These are phyloP conservation scores for Fusarium phyllophilum DNA, from an alignment of 2,329 filamentous ascomycete species.

Conservation along the genomic window DNA sequence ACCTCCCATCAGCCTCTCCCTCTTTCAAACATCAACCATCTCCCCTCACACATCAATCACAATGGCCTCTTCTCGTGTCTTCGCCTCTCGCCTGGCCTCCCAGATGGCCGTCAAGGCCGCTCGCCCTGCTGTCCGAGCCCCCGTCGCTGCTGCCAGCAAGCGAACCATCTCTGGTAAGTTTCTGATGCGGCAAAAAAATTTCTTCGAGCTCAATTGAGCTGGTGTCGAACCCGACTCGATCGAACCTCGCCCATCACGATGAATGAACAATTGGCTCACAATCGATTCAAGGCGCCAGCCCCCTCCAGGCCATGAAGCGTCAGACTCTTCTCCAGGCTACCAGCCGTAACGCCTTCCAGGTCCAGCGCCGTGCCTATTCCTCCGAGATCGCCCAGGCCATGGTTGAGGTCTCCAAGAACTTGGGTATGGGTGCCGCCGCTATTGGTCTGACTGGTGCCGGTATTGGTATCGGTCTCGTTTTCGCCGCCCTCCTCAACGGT, in stretches of 20 bases:
- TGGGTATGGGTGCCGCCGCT: constrained; percentile 88
- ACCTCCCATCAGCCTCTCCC: constrained; percentile 47
- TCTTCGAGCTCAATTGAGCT: constrained; percentile 45
- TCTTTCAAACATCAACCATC: constrained; percentile 46
- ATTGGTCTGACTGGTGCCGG: constrained; percentile 92
- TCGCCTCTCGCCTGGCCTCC: constrained; percentile 80
- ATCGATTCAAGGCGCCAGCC: constrained; percentile 61
- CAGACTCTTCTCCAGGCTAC: constrained; percentile 74
- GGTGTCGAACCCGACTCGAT: constrained; percentile 45
- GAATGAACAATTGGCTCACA: constrained; percentile 49
- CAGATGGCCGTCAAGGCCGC: constrained; percentile 82
- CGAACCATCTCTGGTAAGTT: constrained; percentile 79
- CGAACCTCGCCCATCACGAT: constrained; percentile 40
- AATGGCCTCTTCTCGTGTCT: constrained; percentile 84
- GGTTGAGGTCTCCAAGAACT: constrained; percentile 91
- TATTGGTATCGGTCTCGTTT: constrained; percentile 96
- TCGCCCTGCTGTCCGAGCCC: constrained; percentile 76
- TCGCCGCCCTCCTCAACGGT: constrained; percentile 87
- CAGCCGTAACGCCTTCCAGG: constrained; percentile 71
- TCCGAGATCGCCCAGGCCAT: constrained; percentile 89
- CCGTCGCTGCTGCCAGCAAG: constrained; percentile 73
- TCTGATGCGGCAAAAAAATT: constrained; percentile 47
- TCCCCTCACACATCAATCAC: constrained; percentile 64
- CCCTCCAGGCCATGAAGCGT: constrained; percentile 81
- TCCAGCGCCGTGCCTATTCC: constrained; percentile 80